Percentiles rank a stretch among this genome's conserved stretches.
phyloP scores from a whole-genome alignment of 2,329 filamentous ascomycete species.

The Aspergillus aculeatus region DNA sequence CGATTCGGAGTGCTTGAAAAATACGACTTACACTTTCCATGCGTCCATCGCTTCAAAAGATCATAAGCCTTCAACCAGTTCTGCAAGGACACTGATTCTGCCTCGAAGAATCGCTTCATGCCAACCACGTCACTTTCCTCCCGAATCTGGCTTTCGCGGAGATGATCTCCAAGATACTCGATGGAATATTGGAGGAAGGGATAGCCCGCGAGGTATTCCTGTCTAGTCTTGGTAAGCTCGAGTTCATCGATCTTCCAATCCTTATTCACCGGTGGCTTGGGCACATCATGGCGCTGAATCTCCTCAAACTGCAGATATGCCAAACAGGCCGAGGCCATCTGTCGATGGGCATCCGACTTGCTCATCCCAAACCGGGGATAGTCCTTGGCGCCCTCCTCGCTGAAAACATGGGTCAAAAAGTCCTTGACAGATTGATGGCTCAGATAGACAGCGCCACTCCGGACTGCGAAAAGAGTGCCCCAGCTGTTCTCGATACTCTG shows the following conservation, averaged over 20 bases:
- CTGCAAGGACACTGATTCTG: background rate
- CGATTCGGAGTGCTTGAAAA: background rate
- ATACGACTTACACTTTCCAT: background rate
- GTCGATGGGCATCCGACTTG: background rate
- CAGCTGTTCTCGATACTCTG: background rate
- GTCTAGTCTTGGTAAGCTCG: background rate
- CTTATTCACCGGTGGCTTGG: background rate
- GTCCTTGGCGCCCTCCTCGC: background rate
- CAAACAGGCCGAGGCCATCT: background rate
- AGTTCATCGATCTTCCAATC: background rate
- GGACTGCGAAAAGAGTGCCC: background rate
- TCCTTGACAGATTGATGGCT: constrained; percentile 5
- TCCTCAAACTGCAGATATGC: background rate
- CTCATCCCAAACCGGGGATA: background rate
- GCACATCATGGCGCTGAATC: background rate
- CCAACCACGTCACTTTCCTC: background rate
- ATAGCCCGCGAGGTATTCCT: background rate
- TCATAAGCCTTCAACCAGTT: constrained; percentile 1
- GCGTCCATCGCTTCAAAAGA: background rate
- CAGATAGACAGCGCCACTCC: background rate
- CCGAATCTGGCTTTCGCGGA: background rate
- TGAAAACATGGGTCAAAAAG: background rate
- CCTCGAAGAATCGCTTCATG: constrained; percentile 1
- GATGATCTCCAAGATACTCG: background rate
- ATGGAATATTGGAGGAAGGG: constrained; percentile 1